phyloP scores from a whole-genome alignment of 495 filamentous ascomycete genomes.

The Aspergillus panamensis region DNA sequence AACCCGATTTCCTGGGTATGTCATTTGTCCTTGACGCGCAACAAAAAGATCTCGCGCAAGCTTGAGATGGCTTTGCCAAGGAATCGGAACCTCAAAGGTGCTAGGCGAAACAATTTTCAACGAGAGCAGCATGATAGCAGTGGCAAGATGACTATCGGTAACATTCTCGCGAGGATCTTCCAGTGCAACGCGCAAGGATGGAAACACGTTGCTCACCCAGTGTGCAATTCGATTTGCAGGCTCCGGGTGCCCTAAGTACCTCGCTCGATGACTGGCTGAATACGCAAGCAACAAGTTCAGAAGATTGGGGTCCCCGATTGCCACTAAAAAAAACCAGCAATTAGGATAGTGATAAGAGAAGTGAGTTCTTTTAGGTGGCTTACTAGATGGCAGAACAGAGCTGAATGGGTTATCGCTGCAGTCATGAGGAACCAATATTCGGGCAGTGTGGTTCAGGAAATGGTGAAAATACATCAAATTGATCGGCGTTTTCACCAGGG shows the following conservation, averaged over 20 bases:
- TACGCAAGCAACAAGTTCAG: conserved; percentile 78
- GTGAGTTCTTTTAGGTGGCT: conserved; percentile 25
- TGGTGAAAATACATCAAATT: conserved; percentile 76
- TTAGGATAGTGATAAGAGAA: not conserved
- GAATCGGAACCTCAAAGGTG: conserved; percentile 67
- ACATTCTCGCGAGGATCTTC: conserved; percentile 55
- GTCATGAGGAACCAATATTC: conserved; percentile 72
- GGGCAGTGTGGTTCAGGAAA: conserved; percentile 75
- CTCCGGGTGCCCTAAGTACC: conserved; percentile 69
- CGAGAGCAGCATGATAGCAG: conserved; percentile 82
- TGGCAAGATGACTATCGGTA: conserved; percentile 72
- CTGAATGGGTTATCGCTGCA: conserved; percentile 71
- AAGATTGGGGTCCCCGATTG: conserved; percentile 62
- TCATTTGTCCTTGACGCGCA: conserved; percentile 55
- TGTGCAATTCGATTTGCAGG: conserved; percentile 73
- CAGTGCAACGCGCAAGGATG: conserved; percentile 64
- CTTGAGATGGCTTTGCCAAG: conserved; percentile 76
- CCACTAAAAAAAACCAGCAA: conserved; percentile 48
- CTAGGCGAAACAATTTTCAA: conserved; percentile 83
- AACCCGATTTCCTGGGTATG: conserved; percentile 55
- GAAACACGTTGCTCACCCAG: conserved; percentile 78
- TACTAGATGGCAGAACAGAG: conserved; percentile 65
- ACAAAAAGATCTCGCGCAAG: conserved; percentile 74
- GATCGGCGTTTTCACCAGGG: conserved; percentile 70
- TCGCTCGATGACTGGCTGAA: conserved; percentile 76